Evolutionary conservation across 768 basidiomycete species (phyloP).

Genomic region (Agaricus blazei): DNA sequence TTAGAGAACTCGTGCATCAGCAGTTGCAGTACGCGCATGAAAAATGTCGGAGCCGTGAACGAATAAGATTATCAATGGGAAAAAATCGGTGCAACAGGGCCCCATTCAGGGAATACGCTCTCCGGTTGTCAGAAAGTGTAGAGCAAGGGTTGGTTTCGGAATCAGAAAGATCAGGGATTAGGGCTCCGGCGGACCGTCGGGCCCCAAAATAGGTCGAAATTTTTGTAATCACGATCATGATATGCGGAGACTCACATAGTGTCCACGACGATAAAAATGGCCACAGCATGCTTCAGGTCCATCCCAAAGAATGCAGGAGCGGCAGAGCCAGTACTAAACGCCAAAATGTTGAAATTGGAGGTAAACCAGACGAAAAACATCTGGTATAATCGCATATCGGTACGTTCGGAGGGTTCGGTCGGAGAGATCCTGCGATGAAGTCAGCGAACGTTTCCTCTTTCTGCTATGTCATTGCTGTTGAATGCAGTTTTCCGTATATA

Average conservation of each 20-base stretch:
- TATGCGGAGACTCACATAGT: constrained; percentile 28
- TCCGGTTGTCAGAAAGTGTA: too few species aligned
- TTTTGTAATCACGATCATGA: neutral
- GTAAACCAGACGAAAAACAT: constrained; percentile 74
- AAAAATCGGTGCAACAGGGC: too few species aligned
- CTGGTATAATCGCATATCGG: constrained; percentile 56
- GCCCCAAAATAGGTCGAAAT: neutral
- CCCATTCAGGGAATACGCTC: too few species aligned
- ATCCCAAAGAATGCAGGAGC: constrained; percentile 56
- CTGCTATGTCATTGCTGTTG: too few species aligned
- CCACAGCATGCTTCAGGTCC: constrained; percentile 44
- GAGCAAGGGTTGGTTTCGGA: too few species aligned
- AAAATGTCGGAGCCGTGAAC: too few species aligned
- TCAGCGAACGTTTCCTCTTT: too few species aligned
- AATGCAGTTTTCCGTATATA: too few species aligned
- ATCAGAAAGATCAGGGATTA: neutral
- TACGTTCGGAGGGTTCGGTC: constrained; percentile 41
- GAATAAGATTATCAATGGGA: too few species aligned
- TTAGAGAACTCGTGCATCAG: too few species aligned
- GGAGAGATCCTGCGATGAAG: constrained; percentile 42
- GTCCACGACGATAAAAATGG: constrained; percentile 41
- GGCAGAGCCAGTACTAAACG: constrained; percentile 56
- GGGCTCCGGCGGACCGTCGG: neutral
- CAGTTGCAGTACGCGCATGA: too few species aligned
- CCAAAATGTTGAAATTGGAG: constrained; percentile 60